Evolutionary conservation across 768 basidiomycete species (phyloP).

Genomic region (Mycena polygramma): DNA sequence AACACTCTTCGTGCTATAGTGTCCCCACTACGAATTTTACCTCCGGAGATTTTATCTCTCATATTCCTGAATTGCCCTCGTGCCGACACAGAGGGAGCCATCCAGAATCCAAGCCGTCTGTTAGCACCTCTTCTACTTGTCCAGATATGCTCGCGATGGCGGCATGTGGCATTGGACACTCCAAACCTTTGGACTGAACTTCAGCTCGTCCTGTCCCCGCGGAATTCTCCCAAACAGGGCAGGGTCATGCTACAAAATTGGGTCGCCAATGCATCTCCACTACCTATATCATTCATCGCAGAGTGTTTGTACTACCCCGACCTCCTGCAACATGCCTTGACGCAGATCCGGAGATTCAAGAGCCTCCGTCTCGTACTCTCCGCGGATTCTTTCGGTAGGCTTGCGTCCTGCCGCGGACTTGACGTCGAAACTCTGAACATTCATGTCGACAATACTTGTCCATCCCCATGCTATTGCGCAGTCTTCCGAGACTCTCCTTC

Average conservation of each 20-base stretch:
- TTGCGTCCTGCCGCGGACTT: too few relatives aligned
- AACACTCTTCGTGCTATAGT: background rate
- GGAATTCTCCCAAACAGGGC: background rate
- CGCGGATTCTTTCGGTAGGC: too few relatives aligned
- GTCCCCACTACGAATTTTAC: background rate
- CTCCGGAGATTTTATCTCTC: background rate
- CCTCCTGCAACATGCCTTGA: background rate
- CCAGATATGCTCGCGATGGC: constrained; percentile 3
- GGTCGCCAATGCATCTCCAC: background rate
- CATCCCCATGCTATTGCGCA: background rate
- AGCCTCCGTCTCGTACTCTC: too few relatives aligned
- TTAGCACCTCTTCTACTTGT: background rate
- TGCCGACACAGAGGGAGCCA: background rate
- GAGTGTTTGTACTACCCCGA: background rate
- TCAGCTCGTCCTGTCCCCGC: background rate
- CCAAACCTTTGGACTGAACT: background rate
- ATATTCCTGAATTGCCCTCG: constrained; percentile 1
- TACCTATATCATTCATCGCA: background rate
- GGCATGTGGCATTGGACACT: background rate
- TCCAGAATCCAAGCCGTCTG: background rate
- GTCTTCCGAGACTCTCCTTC: background rate
- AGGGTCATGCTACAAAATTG: background rate
- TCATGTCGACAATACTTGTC: background rate
- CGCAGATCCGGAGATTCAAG: background rate
- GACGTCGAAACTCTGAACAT: background rate